Percentiles rank a stretch among this genome's conserved stretches.
Conservation (phyloP, 345 rosid species). For the Aegle marmelos region DNA sequence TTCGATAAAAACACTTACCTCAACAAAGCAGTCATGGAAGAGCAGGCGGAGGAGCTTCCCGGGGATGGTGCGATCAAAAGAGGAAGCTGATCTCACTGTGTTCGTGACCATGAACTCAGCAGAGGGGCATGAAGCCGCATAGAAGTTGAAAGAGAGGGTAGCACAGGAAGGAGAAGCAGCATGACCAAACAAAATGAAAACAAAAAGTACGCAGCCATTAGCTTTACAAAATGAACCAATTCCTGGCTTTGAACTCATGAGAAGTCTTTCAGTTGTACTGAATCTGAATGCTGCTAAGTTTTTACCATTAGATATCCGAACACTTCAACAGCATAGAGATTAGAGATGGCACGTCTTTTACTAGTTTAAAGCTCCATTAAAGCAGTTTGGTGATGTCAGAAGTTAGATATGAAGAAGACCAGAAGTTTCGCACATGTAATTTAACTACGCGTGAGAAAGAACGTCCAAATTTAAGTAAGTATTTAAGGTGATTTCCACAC, state of each 20-base stretch:
- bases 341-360: neutral
- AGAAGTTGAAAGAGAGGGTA: constrained; percentile 62
- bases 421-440: neutral
- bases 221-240: neutral
- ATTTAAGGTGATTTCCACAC: constrained; percentile 1
- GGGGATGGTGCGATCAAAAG: constrained; percentile 63
- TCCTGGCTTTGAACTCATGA: constrained; percentile 34
- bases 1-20: constrained; percentile 38
- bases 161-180: constrained; percentile 29
- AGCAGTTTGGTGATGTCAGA: constrained; percentile 37
- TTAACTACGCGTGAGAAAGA: too few species aligned
- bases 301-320: neutral
- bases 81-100: constrained; percentile 68
- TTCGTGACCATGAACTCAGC: constrained; percentile 63
- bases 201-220: constrained; percentile 5
- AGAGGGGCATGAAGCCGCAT: constrained; percentile 65
- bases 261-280: neutral
- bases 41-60: constrained; percentile 87
- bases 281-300: neutral
- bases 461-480: neutral
- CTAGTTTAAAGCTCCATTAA: constrained; percentile 42
- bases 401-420: constrained; percentile 23
- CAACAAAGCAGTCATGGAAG: constrained; percentile 88
- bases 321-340: neutral
- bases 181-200: constrained; percentile 20